Conservation (phyloP, 2,329 filamentous ascomycete species). For the Ophiognomonia clavigignenti-juglandacearum region DNA sequence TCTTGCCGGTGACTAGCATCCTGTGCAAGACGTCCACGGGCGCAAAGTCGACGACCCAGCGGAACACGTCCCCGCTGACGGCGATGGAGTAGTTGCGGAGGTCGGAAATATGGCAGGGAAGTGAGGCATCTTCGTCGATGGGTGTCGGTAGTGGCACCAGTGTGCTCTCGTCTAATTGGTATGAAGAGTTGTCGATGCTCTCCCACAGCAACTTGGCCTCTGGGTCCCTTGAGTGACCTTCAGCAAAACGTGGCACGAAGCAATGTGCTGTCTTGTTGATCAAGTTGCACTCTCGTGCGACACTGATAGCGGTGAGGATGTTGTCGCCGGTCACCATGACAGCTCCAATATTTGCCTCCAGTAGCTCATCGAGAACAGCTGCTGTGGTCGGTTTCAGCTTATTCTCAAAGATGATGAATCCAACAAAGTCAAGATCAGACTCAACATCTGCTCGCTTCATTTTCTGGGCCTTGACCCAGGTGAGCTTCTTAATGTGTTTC, state of each 20-base stretch:
- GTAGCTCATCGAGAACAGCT: constrained; percentile 74
- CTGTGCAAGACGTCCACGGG: constrained; percentile 71
- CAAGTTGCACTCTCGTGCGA: constrained; percentile 83
- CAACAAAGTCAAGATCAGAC: constrained; percentile 76
- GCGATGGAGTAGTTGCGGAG: constrained; percentile 83
- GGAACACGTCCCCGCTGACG: constrained; percentile 88
- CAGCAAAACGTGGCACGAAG: constrained; percentile 83
- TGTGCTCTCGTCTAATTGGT: constrained; percentile 72
- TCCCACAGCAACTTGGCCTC: constrained; percentile 80
- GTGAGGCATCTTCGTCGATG: constrained; percentile 69
- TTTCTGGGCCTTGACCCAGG: constrained; percentile 92
- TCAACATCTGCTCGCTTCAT: constrained; percentile 86
- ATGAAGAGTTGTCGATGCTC: constrained; percentile 82
- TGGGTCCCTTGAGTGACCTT: constrained; percentile 71
- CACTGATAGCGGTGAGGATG: constrained; percentile 92
- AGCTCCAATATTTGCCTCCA: constrained; percentile 76
- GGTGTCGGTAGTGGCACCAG: constrained; percentile 70
- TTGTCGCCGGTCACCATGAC: constrained; percentile 99
- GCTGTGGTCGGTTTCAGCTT: constrained; percentile 89
- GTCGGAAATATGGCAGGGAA: constrained; percentile 80
- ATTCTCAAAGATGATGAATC: constrained; percentile 98
- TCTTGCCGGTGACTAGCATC: constrained; percentile 87
- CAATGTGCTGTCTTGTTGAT: constrained; percentile 79
- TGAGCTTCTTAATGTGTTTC: constrained; percentile 80
- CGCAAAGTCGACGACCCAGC: constrained; percentile 92